phyloP scores from a whole-genome alignment of 1,139 yeast species.

The Lodderomyces pseudojiufengensis region DNA sequence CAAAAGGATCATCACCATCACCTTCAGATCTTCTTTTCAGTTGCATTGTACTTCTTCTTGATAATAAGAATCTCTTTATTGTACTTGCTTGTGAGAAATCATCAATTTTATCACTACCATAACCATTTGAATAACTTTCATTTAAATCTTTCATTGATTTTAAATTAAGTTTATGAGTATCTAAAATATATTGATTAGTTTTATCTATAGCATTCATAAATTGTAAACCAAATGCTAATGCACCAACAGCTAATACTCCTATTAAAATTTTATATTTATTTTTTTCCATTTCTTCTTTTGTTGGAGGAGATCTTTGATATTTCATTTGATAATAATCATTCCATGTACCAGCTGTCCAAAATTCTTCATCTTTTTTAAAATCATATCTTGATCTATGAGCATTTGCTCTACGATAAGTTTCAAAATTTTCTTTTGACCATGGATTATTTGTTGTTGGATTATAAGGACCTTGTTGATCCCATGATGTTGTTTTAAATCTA shows the following conservation, averaged over 20 bases:
- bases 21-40: slow-evolving; percentile 13
- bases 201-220: slow-evolving; percentile 40
- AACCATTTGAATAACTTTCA: slow-evolving; percentile 48
- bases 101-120: slow-evolving; percentile 47
- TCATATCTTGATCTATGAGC: slow-evolving; percentile 33
- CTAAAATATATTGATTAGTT: slow-evolving; percentile 28
- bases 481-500: slow-evolving; percentile 23
- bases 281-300: slow-evolving; percentile 39
- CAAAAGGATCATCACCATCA: slow-evolving; percentile 17
- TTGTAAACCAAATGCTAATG: slow-evolving; percentile 42
- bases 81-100: slow-evolving; percentile 50
- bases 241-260: slow-evolving; percentile 39
- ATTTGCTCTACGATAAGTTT: slow-evolving; percentile 39
- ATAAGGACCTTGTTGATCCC: slow-evolving; percentile 20
- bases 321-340: slow-evolving; percentile 55
- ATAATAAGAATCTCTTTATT: slow-evolving; percentile 57
- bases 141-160: slow-evolving; percentile 45
- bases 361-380: slow-evolving; percentile 40
- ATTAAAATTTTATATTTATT: slow-evolving; percentile 45
- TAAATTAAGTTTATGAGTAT: slow-evolving; percentile 36
- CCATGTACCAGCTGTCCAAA: slow-evolving; percentile 73
- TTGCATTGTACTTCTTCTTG: slow-evolving; percentile 41
- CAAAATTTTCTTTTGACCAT: slow-evolving; percentile 19
- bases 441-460: slow-evolving; percentile 32
- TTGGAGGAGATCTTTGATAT: slow-evolving; percentile 36